phyloP scores from a whole-genome alignment of 2,329 filamentous ascomycete species.

The Parastagonospora avenae region DNA sequence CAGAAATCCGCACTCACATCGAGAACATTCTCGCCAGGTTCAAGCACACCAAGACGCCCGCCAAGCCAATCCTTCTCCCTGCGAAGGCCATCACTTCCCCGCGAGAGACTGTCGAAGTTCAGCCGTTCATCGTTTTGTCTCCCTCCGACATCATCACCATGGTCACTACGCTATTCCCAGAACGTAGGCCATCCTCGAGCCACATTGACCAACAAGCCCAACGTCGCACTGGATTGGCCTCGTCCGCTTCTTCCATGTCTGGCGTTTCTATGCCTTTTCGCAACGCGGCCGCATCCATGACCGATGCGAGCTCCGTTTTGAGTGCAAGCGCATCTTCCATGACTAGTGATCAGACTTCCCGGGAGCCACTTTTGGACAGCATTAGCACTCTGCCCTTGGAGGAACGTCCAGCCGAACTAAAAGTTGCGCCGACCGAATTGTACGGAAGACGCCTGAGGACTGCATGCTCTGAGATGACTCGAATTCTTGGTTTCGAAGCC shows the following conservation, averaged over 20 bases:
- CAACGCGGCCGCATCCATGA: slow-evolving; percentile 56
- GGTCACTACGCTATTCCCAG: slow-evolving; percentile 83
- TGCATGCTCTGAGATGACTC: slow-evolving; percentile 73
- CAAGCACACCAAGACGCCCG: slow-evolving; percentile 49
- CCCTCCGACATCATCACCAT: slow-evolving; percentile 79
- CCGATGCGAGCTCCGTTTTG: slow-evolving; percentile 71
- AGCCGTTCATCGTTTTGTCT: slow-evolving; percentile 79
- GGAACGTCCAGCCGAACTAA: slow-evolving; percentile 42
- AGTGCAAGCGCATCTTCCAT: slow-evolving; percentile 76
- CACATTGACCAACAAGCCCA: slow-evolving; percentile 51
- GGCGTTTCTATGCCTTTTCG: slow-evolving; percentile 57
- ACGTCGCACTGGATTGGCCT: slow-evolving; percentile 54
- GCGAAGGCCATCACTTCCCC: slow-evolving; percentile 74
- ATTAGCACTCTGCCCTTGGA: slow-evolving; percentile 25
- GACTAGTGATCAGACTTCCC: slow-evolving; percentile 72
- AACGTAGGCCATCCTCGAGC: slow-evolving; percentile 67
- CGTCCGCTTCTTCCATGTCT: slow-evolving; percentile 56
- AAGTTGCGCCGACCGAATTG: slow-evolving; percentile 55
- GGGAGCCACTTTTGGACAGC: slow-evolving; percentile 64
- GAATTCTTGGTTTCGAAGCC: slow-evolving; percentile 67
- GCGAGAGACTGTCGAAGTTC: slow-evolving; percentile 76
- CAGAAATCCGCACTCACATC: slow-evolving; percentile 69
- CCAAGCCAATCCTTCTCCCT: slow-evolving; percentile 66
- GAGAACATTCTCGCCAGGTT: slow-evolving; percentile 73
- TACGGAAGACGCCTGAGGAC: slow-evolving; percentile 62